Conservation (phyloP, 257 asterid species). For the Fraxinus cuspidata region DNA sequence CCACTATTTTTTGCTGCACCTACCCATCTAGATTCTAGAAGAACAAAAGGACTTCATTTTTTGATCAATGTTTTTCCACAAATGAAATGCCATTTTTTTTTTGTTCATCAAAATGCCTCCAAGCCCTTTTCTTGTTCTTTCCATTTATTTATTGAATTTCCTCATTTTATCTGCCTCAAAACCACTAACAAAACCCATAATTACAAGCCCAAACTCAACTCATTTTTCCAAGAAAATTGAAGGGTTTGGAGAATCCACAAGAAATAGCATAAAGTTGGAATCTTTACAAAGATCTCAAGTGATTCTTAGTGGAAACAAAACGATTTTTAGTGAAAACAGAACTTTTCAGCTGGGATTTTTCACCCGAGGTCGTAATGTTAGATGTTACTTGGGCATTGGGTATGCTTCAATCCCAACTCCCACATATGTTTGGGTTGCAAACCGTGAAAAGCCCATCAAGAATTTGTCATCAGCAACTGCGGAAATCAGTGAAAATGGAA, state of each 20-base stretch:
- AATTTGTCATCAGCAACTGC: slow-evolving; percentile 41
- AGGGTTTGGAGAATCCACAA: slow-evolving; percentile 18
- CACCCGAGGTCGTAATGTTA: slow-evolving; percentile 40
- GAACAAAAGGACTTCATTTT: slow-evolving; percentile 5
- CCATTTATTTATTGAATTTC: slow-evolving; percentile 26
- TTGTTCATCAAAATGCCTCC: slow-evolving; percentile 16
- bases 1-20: slow-evolving; percentile 27
- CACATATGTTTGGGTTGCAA: slow-evolving; percentile 78
- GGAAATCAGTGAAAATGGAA: slow-evolving; percentile 53
- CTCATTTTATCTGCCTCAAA: slow-evolving; percentile 27
- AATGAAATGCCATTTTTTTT: slow-evolving; percentile 31
- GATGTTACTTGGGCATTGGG: slow-evolving; percentile 80
- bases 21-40: slow-evolving; percentile 10
- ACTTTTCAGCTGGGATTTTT: slow-evolving; percentile 66
- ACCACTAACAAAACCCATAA: slow-evolving; percentile 26
- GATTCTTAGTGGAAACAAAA: slow-evolving; percentile 46
- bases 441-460: slow-evolving; percentile 62
- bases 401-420: slow-evolving; percentile 65
- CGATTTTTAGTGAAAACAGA: slow-evolving; percentile 51
- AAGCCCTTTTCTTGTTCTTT: slow-evolving; percentile 25
- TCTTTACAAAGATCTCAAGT: slow-evolving; percentile 35
- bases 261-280: slow-evolving; percentile 37
- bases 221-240: slow-evolving; percentile 18
- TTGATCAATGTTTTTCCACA: slow-evolving; percentile 18
- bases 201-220: slow-evolving; percentile 21